Evolutionary conservation across 83 land plant species (phyloP).

Genomic region (Thuja plicata): DNA sequence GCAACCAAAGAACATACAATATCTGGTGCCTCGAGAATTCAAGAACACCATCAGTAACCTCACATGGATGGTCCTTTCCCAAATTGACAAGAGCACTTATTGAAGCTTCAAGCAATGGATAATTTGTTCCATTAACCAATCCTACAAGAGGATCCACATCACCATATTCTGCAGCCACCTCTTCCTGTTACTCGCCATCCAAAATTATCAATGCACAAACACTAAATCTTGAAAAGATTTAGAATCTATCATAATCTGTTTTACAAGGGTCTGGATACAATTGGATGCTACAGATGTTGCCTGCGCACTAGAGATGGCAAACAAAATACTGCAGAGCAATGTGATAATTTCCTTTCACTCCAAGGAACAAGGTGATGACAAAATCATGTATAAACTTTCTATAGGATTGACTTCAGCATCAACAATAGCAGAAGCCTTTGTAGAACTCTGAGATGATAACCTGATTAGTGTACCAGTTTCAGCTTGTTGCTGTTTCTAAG

Average conservation of each 20-base stretch:
- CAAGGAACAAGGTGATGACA: too few relatives aligned
- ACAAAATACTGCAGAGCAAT: slow-evolving; percentile 60
- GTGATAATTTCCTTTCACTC: slow-evolving; percentile 57
- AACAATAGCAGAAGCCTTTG: too few relatives aligned
- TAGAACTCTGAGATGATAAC: slow-evolving; percentile 16
- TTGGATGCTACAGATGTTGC: too few relatives aligned
- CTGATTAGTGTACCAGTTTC: slow-evolving; percentile 43
- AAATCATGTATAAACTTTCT: too few relatives aligned
- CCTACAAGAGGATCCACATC: slow-evolving; percentile 57
- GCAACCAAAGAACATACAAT: slow-evolving; percentile 57
- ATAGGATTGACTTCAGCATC: too few relatives aligned
- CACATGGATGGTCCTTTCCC: slow-evolving; percentile 36
- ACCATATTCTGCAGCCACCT: slow-evolving; percentile 52
- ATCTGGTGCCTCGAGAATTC: slow-evolving; percentile 55
- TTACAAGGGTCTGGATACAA: too few relatives aligned
- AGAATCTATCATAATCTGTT: too few relatives aligned
- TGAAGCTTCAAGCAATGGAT: slow-evolving; percentile 44
- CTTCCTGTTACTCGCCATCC: slow-evolving; percentile 18
- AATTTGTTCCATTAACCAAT: slow-evolving; percentile 44
- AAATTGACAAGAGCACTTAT: slow-evolving; percentile 67
- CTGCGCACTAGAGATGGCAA: slow-evolving; percentile 34
- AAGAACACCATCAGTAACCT: slow-evolving; percentile 64
- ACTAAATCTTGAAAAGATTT: too few relatives aligned
- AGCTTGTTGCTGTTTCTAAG: slow-evolving; percentile 69
- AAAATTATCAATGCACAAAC: too few relatives aligned